Base-by-base conservation (phyloP, 306 rosid genomes). In the Rosa chinensis region DNA sequence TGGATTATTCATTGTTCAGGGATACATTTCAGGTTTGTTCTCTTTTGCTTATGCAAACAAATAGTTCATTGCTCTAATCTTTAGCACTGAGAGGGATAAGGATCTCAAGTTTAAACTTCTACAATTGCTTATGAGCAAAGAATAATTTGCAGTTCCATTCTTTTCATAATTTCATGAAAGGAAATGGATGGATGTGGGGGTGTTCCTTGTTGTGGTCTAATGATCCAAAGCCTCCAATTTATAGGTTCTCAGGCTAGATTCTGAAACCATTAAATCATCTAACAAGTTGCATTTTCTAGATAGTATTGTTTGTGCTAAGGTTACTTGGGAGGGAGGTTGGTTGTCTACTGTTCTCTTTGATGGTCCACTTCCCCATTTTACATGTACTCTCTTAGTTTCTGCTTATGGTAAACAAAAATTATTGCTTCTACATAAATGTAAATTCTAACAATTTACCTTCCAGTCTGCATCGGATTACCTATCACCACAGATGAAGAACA, bases 381-480 rank as follows among this genome's bases (percentile, higher is more conserved):
- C 37, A 10, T 44, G 6, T 74, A 55, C 62, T 20, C 55, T 55
- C 66, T n/a, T 58, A 42, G 40, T 44, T 47, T 17, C 4, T 50
- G 69, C 5, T 21, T 6, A 17, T 10, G 32, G 45, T 23, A 9
- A 50, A 25, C 17, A 28, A 1, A n/a, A 77, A 37, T 50, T 42
- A 62, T 84, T 62, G 35, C 62, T 72, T 43, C n/a, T 81, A 32
- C 66, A 5, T 80, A 35, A 71, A 47, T 82, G 85, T 25, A 16
- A 66, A 55, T 84, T 18, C 86, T 77, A 48, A 83, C 76, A 63
- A 35, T 78, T 73, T 53, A 49, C 18, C 76, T 82, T 86, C 20
- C 92, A 95, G 99, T 88, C 48, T 67, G 99, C 99, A 73, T 85
- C 90, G 6, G 90, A 92, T 70, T 95, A 92, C 85, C 84, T 95